Evolutionary conservation across 2,329 filamentous ascomycete species (phyloP).

Genomic region (Penicillium sclerotigenum): DNA sequence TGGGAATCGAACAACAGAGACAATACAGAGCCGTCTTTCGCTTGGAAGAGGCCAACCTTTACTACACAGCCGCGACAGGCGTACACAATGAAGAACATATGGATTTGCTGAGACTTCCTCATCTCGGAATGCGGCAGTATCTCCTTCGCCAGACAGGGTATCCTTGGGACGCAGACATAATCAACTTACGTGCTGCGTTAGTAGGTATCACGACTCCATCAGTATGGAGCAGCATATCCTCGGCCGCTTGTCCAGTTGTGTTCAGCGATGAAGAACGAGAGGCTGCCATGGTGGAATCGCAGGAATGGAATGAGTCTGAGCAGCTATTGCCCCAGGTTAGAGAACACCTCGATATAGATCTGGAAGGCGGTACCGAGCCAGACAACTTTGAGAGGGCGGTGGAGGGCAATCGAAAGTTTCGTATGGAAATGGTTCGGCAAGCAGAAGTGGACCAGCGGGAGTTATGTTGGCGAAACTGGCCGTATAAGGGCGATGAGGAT

Average conservation of each 20-base stretch:
- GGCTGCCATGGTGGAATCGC: slow-evolving; percentile 20
- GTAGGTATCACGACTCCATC: slow-evolving; percentile 22
- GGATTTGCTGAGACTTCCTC: slow-evolving; percentile 19
- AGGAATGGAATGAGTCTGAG: slow-evolving; percentile 29
- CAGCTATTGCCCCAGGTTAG: slow-evolving; percentile 20
- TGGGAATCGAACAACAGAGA: slow-evolving; percentile 20
- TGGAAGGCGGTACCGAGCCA: slow-evolving; percentile 26
- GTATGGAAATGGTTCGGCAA: slow-evolving; percentile 25
- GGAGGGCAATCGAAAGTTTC: slow-evolving; percentile 19
- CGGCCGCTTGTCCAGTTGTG: slow-evolving; percentile 18
- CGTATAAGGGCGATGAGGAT: slow-evolving; percentile 27
- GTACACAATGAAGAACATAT: slow-evolving; percentile 25
- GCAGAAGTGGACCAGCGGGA: slow-evolving; percentile 18
- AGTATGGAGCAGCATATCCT: slow-evolving; percentile 41
- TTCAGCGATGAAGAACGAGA: slow-evolving; percentile 24
- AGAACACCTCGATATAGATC: slow-evolving; percentile 23
- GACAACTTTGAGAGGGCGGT: slow-evolving; percentile 24
- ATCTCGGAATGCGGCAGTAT: slow-evolving; percentile 28
- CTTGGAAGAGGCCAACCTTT: slow-evolving; percentile 23
- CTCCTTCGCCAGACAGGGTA: slow-evolving; percentile 27
- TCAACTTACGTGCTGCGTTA: slow-evolving; percentile 27
- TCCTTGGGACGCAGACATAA: slow-evolving; percentile 29
- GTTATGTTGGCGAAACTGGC: slow-evolving; percentile 28
- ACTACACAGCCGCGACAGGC: slow-evolving; percentile 29
- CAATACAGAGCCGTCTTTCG: slow-evolving; percentile 19